Base-by-base conservation (phyloP, 169 alveolate genomes). In the Toxoplasma gondii region DNA sequence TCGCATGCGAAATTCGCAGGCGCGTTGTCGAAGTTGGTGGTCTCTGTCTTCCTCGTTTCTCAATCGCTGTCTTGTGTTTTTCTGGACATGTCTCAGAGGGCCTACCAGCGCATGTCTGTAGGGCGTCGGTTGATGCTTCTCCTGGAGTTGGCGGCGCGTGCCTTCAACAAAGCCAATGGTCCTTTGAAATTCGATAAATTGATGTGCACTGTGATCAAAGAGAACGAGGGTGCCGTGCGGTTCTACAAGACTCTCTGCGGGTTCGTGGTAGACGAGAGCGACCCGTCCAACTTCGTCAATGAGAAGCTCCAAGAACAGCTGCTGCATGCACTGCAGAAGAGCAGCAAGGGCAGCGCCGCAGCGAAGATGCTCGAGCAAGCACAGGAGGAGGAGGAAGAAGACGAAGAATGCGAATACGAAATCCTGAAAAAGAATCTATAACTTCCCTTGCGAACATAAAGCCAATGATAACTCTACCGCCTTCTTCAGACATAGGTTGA, bases 51-150 rank as follows among this genome's bases (percentile, higher is more conserved):
- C n/a, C 74, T 16, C 44, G 19, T 78, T 78, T 9, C 22, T 16
- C 41, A 31, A 24, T 41, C 39, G 31, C 84, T 64, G 86, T 9
- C 36, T 82, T 31, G 44, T 80, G 58, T 12, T 29, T 22, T 80
- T 31, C 88, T 80, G 36, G 53, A 4, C 22, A 16, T 80, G 91
- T 17, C 58, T 22, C 84, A 91, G 94, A 44, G 44, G 29, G 86
- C 34, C 44, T 91, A 80, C 90, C 91, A 67, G 86, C 38, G 70
- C 41, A 82, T 86, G 38, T 44, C 94, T 38, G 31, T 91, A 27
- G 94, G 94, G 17, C 81, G 91, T 17, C 94, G 94, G 27, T n/a
- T 91, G 36, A 49, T 91, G 88, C 54, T 91, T 4, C 31, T 91
- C 82, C 41, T 91, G 80, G 94, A 91, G 43, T 22, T 91, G 41